Conservation (phyloP, 352 stramenopile genomes). For the Elongisporangium undulatum region DNA sequence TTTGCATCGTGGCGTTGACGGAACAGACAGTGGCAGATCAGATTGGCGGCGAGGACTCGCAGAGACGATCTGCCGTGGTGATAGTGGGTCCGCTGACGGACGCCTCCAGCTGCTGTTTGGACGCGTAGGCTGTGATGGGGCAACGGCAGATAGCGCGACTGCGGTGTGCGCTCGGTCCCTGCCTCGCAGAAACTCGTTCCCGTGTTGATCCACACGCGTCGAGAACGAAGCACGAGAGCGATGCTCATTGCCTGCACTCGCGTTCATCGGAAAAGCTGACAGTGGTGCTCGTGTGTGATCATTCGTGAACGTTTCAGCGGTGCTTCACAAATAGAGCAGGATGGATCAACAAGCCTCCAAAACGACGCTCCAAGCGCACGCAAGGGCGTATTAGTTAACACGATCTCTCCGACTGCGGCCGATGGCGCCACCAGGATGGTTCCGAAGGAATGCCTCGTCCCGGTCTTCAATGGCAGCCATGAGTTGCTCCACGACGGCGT, state of each 20-base stretch:
- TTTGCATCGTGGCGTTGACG: conserved; percentile 15
- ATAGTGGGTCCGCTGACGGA: not conserved
- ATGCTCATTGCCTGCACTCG: not conserved
- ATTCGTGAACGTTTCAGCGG: not conserved
- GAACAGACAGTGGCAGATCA: not conserved
- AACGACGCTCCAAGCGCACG: not conserved
- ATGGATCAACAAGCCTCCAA: not conserved
- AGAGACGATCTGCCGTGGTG: conserved; percentile 3
- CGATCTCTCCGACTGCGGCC: conserved; percentile 12
- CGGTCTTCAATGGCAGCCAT: conserved; percentile 29
- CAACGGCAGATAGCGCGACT: not conserved
- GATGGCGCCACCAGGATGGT: conserved; percentile 72
- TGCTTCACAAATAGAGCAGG: not conserved
- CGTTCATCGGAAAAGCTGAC: not conserved
- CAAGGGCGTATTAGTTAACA: not conserved
- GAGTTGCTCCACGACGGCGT: conserved; percentile 65
- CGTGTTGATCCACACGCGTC: not conserved
- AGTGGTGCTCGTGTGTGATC: conserved; percentile 11
- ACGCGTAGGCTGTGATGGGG: not conserved
- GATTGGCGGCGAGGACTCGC: not conserved
- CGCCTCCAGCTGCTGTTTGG: not conserved
- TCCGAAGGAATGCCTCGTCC: conserved; percentile 30
- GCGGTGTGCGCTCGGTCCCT: not conserved
- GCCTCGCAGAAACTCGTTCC: not conserved
- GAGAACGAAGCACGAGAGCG: not conserved